phyloP scores from a whole-genome alignment of 2,329 filamentous ascomycete genomes.

The Cladophialophora chaetospira region DNA sequence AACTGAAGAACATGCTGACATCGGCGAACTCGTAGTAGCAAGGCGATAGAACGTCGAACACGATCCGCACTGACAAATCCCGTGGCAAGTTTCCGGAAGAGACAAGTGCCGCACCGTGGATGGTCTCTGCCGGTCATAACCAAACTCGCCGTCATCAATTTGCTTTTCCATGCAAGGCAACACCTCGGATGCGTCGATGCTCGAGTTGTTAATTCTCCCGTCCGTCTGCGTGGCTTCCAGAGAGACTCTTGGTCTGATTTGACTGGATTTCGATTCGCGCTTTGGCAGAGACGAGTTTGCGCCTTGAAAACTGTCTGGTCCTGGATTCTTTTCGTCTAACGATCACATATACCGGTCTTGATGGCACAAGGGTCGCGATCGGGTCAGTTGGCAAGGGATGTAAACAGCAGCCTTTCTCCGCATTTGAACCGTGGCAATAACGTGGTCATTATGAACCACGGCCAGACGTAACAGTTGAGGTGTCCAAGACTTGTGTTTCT shows the following conservation, averaged over 20 bases:
- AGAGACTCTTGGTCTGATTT: no score
- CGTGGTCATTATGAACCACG: neutral
- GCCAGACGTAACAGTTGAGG: neutral
- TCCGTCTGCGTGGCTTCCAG: no score
- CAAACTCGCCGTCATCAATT: neutral
- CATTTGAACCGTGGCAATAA: neutral
- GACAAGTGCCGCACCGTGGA: neutral
- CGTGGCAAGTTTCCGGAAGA: neutral
- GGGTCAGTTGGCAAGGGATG: neutral
- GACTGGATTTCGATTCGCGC: no score
- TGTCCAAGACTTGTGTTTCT: neutral
- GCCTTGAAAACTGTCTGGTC: no score
- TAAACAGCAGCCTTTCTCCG: neutral
- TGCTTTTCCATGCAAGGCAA: neutral
- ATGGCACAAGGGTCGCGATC: neutral
- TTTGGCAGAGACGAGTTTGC: no score
- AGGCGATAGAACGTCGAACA: slow-evolving; percentile 3
- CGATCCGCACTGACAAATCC: neutral
- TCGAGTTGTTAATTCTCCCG: no score
- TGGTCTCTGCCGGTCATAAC: neutral
- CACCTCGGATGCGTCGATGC: neutral
- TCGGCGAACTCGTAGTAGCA: neutral
- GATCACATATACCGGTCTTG: neutral
- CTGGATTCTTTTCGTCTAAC: neutral
- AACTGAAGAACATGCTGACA: slow-evolving; percentile 2